These are phyloP conservation scores for Colletotrichum shisoi DNA, from an alignment of 2,329 filamentous ascomycete species.

Conservation along the genomic window DNA sequence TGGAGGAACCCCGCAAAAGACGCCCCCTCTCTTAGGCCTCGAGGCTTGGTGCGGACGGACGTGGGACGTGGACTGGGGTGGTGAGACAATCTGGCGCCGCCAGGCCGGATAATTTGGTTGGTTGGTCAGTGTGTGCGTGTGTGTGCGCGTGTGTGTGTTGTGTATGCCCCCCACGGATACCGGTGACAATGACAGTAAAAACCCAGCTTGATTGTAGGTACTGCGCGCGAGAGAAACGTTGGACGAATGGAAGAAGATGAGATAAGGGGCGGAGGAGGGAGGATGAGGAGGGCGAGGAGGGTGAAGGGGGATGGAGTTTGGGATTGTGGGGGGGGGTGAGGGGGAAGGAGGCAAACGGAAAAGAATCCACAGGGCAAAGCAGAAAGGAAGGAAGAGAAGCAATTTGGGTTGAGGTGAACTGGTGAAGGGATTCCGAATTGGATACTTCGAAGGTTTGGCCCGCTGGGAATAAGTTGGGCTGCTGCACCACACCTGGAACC, in stretches of 20 bases:
- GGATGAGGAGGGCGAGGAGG: too few relatives aligned
- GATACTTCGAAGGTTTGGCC: neutral
- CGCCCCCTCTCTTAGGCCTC: conserved; percentile 36
- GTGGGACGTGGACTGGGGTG: conserved; percentile 8
- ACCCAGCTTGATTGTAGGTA: too few relatives aligned
- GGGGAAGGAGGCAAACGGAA: neutral
- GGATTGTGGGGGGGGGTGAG: neutral
- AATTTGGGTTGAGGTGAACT: too few relatives aligned
- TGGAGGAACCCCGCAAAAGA: conserved; percentile 39
- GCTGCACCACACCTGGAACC: neutral
- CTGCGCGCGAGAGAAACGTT: too few relatives aligned
- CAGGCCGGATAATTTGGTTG: conserved; percentile 19
- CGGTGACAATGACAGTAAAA: neutral
- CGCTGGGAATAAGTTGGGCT: neutral
- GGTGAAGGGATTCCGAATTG: conserved; percentile 6
- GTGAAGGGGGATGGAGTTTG: neutral
- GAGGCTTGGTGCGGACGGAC: conserved; percentile 18
- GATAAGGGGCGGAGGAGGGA: too few relatives aligned
- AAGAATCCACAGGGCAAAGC: neutral
- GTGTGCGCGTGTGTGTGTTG: neutral
- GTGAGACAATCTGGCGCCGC: conserved; percentile 25
- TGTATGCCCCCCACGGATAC: neutral
- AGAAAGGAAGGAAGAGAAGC: neutral
- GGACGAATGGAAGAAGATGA: neutral
- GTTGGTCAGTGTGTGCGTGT: conserved; percentile 4